These are phyloP conservation scores for Geranium incanum DNA, from an alignment of 441 rosid genomes.

Conservation along the genomic window DNA sequence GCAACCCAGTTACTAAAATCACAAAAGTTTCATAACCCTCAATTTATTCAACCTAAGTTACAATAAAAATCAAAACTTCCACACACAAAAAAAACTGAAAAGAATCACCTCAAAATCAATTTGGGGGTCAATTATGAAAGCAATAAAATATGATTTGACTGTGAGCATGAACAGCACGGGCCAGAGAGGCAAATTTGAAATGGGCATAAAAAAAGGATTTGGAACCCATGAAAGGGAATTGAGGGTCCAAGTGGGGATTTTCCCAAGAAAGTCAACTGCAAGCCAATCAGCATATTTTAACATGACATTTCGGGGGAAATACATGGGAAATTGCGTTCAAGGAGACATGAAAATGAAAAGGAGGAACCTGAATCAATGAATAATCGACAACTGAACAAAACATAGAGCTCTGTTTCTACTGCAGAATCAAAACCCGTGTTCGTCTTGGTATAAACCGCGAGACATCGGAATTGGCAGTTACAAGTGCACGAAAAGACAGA, in stretches of 20 bases:
- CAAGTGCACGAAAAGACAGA: neutral
- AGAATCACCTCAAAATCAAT: neutral
- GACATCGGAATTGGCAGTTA: neutral
- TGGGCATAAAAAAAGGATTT: constrained; percentile 11
- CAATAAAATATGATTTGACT: neutral
- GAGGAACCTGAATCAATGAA: neutral
- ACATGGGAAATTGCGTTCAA: constrained; percentile 2
- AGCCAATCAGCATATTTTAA: neutral
- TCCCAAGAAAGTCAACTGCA: constrained; percentile 30
- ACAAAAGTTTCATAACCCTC: neutral
- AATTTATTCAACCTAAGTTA: neutral
- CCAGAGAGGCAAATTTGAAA: neutral
- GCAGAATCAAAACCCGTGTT: neutral
- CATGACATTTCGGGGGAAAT: neutral
- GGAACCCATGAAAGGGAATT: constrained; percentile 15
- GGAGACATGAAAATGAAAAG: neutral
- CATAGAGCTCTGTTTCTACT: neutral
- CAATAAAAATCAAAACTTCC: constrained; percentile 1
- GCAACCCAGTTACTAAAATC: neutral
- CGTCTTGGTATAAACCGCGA: neutral
- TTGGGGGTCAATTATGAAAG: neutral
- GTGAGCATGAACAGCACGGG: neutral
- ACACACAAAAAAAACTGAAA: neutral
- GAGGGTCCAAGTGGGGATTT: constrained; percentile 20
- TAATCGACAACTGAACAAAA: neutral